phyloP scores from a whole-genome alignment of 1,284 basidiomycete species.

The Tilletiaria anomala region DNA sequence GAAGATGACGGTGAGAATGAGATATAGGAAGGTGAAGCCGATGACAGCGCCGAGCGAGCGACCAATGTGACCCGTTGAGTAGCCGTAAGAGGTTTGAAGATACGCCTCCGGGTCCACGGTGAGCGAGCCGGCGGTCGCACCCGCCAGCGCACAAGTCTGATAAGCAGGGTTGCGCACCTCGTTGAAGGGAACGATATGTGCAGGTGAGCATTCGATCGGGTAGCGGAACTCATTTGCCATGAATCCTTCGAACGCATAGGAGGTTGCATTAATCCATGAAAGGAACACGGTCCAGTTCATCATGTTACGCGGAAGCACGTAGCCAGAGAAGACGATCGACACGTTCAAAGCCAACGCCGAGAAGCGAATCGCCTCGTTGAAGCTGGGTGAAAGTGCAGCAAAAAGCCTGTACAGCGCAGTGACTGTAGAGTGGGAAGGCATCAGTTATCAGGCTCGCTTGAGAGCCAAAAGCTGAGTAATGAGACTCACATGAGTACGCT shows the following conservation, averaged over 20 bases:
- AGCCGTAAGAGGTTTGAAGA: slow-evolving; percentile 1
- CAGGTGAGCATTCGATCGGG: slow-evolving; percentile 4
- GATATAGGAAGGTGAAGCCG: slow-evolving; percentile 10
- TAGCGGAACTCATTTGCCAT: slow-evolving; percentile 47
- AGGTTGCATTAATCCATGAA: slow-evolving; percentile 41
- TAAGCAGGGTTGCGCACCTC: slow-evolving; percentile 7
- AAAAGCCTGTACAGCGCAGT: slow-evolving; percentile 37
- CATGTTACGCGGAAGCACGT: slow-evolving; percentile 50
- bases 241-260: slow-evolving; percentile 48
- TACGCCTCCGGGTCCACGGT: neutral
- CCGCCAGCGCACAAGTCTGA: slow-evolving; percentile 12
- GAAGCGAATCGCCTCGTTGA: slow-evolving; percentile 40
- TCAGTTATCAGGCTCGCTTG: neutral
- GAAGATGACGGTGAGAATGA: slow-evolving; percentile 4
- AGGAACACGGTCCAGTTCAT: slow-evolving; percentile 41
- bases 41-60: slow-evolving; percentile 6
- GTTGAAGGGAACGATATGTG: slow-evolving; percentile 9
- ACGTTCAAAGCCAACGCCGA: slow-evolving; percentile 50
- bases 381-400: slow-evolving; percentile 43
- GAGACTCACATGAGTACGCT: no score
- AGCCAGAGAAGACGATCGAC: slow-evolving; percentile 54
- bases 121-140: neutral
- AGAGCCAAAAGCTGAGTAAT: neutral
- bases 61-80: neutral
- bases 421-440: no score